phyloP scores from a whole-genome alignment of 1,284 basidiomycete species.

The Apiotrichum siamense region DNA sequence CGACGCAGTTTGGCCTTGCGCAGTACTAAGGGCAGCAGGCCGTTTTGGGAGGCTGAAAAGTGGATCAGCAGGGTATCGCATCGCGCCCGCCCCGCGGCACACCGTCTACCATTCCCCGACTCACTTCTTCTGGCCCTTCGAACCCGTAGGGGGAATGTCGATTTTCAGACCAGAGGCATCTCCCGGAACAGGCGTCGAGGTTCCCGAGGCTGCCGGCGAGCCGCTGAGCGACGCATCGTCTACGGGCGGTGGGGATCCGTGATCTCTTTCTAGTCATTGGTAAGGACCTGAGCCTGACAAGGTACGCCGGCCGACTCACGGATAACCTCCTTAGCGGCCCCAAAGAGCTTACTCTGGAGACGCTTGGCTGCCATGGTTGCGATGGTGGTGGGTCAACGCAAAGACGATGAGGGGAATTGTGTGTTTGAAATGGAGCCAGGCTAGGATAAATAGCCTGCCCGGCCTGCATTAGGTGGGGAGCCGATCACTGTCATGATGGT shows the following conservation, averaged over 20 bases:
- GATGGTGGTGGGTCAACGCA: neutral
- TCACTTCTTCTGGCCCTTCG: constrained; percentile 1
- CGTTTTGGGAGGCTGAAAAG: neutral
- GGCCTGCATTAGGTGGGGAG: too few relatives aligned
- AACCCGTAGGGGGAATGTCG: constrained; percentile 61
- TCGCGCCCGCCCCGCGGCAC: neutral
- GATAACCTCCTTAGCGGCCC: constrained; percentile 31
- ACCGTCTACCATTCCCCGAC: neutral
- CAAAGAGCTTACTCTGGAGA: constrained; percentile 71
- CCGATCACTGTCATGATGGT: neutral
- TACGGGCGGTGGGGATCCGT: too few relatives aligned
- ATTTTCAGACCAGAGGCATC: constrained; percentile 58
- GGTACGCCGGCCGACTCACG: neutral
- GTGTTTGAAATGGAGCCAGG: too few relatives aligned
- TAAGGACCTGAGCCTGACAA: too few relatives aligned
- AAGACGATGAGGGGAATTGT: neutral
- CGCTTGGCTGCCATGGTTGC: constrained; percentile 52
- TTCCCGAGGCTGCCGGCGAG: constrained; percentile 18
- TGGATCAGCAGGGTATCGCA: too few relatives aligned
- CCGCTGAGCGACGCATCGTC: neutral
- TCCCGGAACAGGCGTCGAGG: constrained; percentile 18
- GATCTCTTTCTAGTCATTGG: too few relatives aligned
- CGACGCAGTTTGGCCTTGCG: too few relatives aligned
- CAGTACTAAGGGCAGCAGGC: too few relatives aligned
- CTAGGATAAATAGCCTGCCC: too few relatives aligned